Evolutionary conservation across 495 filamentous ascomycete species (phyloP), one percentile per base, ranked within the genome.

Genomic region (Cairneyella variabilis): DNA sequence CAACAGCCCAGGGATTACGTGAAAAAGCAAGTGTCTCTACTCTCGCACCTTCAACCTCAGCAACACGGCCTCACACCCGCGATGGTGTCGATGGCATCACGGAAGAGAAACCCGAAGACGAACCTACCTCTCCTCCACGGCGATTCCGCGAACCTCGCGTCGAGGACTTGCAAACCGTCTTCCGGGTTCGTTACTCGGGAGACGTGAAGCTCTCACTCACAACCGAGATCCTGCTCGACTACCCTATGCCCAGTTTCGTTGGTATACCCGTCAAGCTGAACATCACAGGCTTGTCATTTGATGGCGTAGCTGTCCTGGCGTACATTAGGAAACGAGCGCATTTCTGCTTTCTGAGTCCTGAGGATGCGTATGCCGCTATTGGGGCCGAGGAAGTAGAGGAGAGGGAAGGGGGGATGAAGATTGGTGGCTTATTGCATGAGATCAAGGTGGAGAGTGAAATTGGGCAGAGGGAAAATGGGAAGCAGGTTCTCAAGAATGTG

Each of bases 381-480:
- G 80, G 84, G 0, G 76, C 78, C 0, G 76, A 74, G 14, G 53
- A 22, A 1, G 16, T 22, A 10, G 77, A 76, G 12, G 62, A 70
- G 5, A 65, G 64, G 4, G 58, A 60, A 3, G 69, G 62, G 10
- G 65, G 51, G 8, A 74, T 77, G 20, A 79, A 77, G 44, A 67
- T 85, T 38, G 89, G 89, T 9, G 86, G 90, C 0, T 63, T 97
- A 55, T 67, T 97, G 46, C 86, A 91, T 70, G 90, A 97, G 68
- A 95, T 97, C 56, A 81, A 85, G 51, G 93, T 98, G 1, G 93
- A 98, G 63, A 97, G 91, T 64, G 95, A 97, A 72, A 98, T 98
- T 64, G 93, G 93, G 2, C 80, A 92, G 64, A 83, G 88, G 59
- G 90, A 90, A 62, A 84, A 88, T 52, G 89, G 90, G 26, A 95